Evolutionary conservation across 192 early-diverging fungal genomes (phyloP), one percentile per base, ranked within the genome.

Genomic region (Phycomyces nitens): DNA sequence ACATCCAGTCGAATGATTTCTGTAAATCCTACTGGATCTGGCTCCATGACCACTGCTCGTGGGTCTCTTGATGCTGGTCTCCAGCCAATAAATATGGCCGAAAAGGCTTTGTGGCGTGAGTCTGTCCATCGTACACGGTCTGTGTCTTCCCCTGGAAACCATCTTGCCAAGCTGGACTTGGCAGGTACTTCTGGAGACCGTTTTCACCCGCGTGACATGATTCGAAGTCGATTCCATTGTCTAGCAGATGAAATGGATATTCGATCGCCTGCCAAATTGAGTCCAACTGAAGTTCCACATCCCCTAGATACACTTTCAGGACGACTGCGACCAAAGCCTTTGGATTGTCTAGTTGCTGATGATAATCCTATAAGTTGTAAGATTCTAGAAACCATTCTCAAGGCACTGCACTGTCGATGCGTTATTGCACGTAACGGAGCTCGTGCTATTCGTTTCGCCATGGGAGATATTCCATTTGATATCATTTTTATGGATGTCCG

Each of bases 401-500:
- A 72, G 23, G 82, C 82, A 24, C 57, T 94, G 10, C 82, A 91
- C 53, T 86, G 92, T 60, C 80, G 89, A 22, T 94, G 93, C 63
- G 87, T 93, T 3, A 77, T 92, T 49, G 90, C 95, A 24, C 82
- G 88, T 29, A 96, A 94, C 65, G 95, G 95, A 23, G 94, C 89
- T 5, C 92, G 96, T 69, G 95, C 94, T 0, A 83, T 96, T 62
- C 87, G 90, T 51, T 90, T 87, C 56, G 91, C 91, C 0, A 90
- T 95, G 83, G 94, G 93, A 0, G 84, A 89, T 56, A 85, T 94
- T 24, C 88, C 85, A 64, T 98, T 93, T 77, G 93, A 96, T 63
- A 78, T 94, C 34, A 95, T 98, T 54, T 96, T 98, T 64, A 93
- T 95, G 91, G 92, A 93, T 60, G 87, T 91, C 15, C 82, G 88